A percentile compares a stretch with the other conserved stretches of the same genome.
Conservation (phyloP, 495 filamentous ascomycete genomes). For the Daldinia grandis region DNA sequence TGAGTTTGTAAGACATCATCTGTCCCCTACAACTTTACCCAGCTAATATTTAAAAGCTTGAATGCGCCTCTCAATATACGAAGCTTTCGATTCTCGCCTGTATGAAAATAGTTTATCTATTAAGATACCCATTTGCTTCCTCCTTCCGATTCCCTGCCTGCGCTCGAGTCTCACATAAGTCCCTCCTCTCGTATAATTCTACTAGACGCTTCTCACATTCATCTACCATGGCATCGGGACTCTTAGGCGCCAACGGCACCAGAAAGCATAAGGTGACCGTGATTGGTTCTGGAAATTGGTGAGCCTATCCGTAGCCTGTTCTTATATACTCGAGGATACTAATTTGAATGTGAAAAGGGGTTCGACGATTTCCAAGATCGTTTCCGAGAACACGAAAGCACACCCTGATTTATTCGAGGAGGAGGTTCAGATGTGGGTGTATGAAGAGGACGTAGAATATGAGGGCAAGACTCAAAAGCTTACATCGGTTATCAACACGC, state of each 20-base stretch:
- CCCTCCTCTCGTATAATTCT: constrained; percentile 11
- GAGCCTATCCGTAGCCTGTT: constrained; percentile 37
- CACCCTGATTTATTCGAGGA: constrained; percentile 83
- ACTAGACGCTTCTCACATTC: constrained; percentile 15
- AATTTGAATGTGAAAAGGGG: constrained; percentile 65
- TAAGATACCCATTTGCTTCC: constrained; percentile 33
- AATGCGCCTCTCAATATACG: constrained; percentile 1
- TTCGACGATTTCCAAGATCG: constrained; percentile 94
- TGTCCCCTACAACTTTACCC: not conserved
- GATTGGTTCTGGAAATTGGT: constrained; percentile 97
- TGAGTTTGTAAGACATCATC: constrained; percentile 21
- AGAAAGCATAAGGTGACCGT: constrained; percentile 94
- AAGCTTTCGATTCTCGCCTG: not conserved
- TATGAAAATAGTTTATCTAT: constrained; percentile 32
- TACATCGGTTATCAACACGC: constrained; percentile 86
- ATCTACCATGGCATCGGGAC: constrained; percentile 32
- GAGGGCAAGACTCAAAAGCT: constrained; percentile 81
- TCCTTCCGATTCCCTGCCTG: constrained; percentile 25
- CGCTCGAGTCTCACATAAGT: constrained; percentile 13
- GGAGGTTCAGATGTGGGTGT: constrained; percentile 97
- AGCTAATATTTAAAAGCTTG: constrained; percentile 20
- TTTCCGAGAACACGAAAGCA: constrained; percentile 86
- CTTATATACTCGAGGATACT: not conserved
- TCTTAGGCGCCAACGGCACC: constrained; percentile 42
- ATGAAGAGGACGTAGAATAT: constrained; percentile 83